These are phyloP conservation scores for Penicillium vulpinum DNA, from an alignment of 2,329 filamentous ascomycete species.

Conservation along the genomic window DNA sequence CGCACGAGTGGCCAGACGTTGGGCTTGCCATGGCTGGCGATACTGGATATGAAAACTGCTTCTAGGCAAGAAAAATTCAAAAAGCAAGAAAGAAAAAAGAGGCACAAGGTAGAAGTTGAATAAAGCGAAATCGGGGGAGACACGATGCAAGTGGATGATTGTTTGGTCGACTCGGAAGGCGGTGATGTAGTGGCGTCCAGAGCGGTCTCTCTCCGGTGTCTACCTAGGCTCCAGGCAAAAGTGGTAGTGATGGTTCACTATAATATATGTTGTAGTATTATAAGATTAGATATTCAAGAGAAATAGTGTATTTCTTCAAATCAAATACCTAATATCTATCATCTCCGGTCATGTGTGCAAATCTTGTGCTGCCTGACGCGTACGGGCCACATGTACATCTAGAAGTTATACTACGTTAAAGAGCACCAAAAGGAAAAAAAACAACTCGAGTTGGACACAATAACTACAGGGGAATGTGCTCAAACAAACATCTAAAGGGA, in stretches of 20 bases:
- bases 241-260: too few relatives aligned
- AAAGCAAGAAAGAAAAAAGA: slow-evolving; percentile 16
- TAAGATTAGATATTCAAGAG: neutral
- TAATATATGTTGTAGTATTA: neutral
- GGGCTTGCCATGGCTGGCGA: slow-evolving; percentile 48
- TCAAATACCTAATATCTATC: neutral
- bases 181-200: slow-evolving; percentile 27
- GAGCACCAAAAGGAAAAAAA: slow-evolving; percentile 10
- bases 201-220: neutral
- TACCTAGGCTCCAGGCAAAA: slow-evolving; percentile 5
- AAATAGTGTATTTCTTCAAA: neutral
- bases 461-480: slow-evolving; percentile 42
- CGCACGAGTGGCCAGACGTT: slow-evolving; percentile 48
- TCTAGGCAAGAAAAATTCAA: slow-evolving; percentile 6
- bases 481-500: slow-evolving; percentile 29
- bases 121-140: slow-evolving; percentile 4
- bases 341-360: neutral
- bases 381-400: neutral
- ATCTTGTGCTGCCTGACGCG: slow-evolving; percentile 3
- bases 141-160: slow-evolving; percentile 17
- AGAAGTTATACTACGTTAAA: neutral
- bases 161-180: slow-evolving; percentile 27
- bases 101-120: slow-evolving; percentile 16
- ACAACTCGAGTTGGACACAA: slow-evolving; percentile 19
- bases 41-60: slow-evolving; percentile 6